phyloP scores from a whole-genome alignment of 768 basidiomycete species.

The Lanmaoa rubissima region DNA sequence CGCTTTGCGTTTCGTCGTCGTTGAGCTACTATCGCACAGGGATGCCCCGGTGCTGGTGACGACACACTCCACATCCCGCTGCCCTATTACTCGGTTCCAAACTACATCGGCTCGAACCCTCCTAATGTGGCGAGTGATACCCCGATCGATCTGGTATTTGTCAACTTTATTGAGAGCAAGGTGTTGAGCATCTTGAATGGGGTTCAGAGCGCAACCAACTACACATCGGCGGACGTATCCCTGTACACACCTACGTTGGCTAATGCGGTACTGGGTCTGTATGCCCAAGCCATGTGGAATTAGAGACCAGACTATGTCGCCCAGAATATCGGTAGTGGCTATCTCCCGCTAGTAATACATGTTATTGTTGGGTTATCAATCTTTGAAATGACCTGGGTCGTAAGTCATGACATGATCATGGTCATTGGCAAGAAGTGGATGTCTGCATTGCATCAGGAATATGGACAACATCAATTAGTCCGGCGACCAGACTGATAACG shows the following conservation, averaged over 20 bases:
- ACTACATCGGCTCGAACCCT: slow-evolving; percentile 56
- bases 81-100: slow-evolving; percentile 51
- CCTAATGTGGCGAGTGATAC: slow-evolving; percentile 50
- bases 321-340: not conserved
- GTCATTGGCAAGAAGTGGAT: too few species aligned
- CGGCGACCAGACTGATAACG: too few species aligned
- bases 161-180: slow-evolving; percentile 60
- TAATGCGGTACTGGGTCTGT: slow-evolving; percentile 38
- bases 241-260: slow-evolving; percentile 50
- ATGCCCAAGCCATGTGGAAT: slow-evolving; percentile 37
- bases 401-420: too few species aligned
- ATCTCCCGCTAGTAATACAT: not conserved
- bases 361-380: not conserved
- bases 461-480: too few species aligned
- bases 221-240: slow-evolving; percentile 48
- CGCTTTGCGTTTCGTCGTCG: not conserved
- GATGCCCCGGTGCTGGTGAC: slow-evolving; percentile 75
- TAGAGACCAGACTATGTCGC: not conserved
- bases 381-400: not conserved
- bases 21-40: slow-evolving; percentile 30
- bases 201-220: slow-evolving; percentile 49
- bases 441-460: too few species aligned
- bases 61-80: slow-evolving; percentile 65
- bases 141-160: slow-evolving; percentile 71
- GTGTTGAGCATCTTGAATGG: slow-evolving; percentile 55